Evolutionary conservation across 495 filamentous ascomycete genomes (phyloP).

Genomic region (Astrothelium subdiscretum): DNA sequence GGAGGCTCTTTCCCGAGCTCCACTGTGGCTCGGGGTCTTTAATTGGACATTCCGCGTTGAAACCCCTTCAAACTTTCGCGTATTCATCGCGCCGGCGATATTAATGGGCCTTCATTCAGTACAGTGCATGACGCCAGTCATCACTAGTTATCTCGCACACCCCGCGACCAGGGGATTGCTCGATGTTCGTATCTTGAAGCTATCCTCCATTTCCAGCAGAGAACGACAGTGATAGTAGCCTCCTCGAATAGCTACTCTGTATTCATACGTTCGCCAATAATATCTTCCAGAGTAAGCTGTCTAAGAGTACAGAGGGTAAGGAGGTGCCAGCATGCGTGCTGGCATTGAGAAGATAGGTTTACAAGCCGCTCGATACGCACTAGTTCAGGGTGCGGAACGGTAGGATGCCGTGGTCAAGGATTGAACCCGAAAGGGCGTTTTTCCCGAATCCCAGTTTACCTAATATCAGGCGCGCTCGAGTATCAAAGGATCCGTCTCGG

Average conservation of each 20-base stretch:
- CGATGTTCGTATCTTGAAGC: not conserved
- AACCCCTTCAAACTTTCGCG: not conserved
- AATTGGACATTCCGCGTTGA: not conserved
- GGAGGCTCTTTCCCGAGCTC: too few species aligned
- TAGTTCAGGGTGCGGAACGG: not conserved
- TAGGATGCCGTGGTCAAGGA: not conserved
- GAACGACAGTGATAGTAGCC: too few species aligned
- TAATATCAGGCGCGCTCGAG: not conserved
- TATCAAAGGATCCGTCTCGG: not conserved
- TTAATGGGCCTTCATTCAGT: not conserved
- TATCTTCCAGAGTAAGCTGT: too few species aligned
- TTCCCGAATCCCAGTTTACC: not conserved
- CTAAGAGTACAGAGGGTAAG: too few species aligned
- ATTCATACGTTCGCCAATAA: too few species aligned
- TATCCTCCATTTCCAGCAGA: too few species aligned
- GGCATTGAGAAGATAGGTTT: too few species aligned
- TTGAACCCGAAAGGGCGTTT: not conserved
- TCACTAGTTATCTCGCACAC: not conserved
- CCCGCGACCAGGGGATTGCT: not conserved
- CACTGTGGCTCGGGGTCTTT: too few species aligned
- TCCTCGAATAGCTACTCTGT: too few species aligned
- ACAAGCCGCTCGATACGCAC: too few species aligned
- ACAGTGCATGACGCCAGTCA: not conserved
- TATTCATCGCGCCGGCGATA: not conserved
- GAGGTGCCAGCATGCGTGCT: too few species aligned